These are phyloP conservation scores for Boletus tomentosulus DNA, from an alignment of 768 basidiomycete species.

Conservation along the genomic window DNA sequence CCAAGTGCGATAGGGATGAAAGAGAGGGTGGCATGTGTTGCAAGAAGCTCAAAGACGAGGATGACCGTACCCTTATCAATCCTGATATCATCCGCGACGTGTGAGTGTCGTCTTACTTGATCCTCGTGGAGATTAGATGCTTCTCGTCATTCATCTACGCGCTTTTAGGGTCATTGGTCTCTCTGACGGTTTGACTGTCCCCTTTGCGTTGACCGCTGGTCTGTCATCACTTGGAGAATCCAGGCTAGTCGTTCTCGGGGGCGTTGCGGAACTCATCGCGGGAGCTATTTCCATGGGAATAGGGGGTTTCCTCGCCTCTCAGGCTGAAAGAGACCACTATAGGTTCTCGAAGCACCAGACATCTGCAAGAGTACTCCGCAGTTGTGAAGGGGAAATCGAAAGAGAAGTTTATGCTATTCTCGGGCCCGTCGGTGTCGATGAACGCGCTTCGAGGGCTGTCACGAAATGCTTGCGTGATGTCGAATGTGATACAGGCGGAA, in stretches of 20 bases:
- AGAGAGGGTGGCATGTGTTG: conserved; percentile 74
- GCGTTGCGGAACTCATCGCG: conserved; percentile 92
- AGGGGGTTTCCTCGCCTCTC: conserved; percentile 94
- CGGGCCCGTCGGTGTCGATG: conserved; percentile 86
- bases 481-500: conserved; percentile 43
- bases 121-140: neutral
- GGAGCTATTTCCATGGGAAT: conserved; percentile 99
- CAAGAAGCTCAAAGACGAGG: conserved; percentile 77
- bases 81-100: conserved; percentile 87
- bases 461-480: conserved; percentile 69
- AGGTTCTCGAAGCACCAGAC: conserved; percentile 76
- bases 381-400: conserved; percentile 94
- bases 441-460: conserved; percentile 72
- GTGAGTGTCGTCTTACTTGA: conserved; percentile 40
- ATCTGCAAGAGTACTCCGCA: conserved; percentile 75
- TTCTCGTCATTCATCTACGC: neutral
- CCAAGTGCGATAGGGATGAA: conserved; percentile 55
- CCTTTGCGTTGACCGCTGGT: conserved; percentile 87
- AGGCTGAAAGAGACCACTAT: conserved; percentile 94
- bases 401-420: conserved; percentile 88
- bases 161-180: conserved; percentile 75
- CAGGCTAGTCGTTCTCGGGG: conserved; percentile 88
- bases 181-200: conserved; percentile 86
- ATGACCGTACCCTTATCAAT: conserved; percentile 77
- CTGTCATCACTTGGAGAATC: conserved; percentile 87